Base-by-base conservation (phyloP, 75 land plant species). In the Picea sitchensis region DNA sequence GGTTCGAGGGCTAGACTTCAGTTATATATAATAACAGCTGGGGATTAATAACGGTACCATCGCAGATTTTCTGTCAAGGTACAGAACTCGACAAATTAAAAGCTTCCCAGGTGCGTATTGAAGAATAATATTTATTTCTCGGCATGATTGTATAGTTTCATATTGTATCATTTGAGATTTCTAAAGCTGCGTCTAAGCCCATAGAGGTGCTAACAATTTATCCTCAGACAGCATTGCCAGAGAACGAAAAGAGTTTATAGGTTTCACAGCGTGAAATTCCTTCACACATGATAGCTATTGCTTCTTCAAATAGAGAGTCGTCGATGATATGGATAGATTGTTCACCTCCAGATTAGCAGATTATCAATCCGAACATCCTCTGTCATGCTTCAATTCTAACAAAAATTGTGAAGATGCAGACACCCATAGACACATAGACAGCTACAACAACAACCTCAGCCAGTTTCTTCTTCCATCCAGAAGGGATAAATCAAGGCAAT, bases 341-440 rank as follows among this genome's bases (percentile, higher is more conserved):
- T 75, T 75, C 34, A 75, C 76, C 20, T 75, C 76, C 11, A 75
- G 76, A 23, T 58, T 75, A 75, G 34, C 76, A 54, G 59, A 75
- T 8, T 75, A 75, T 58, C 47, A 75, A 18, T 23, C 54, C 56
- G 34, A 26, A 54, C 47, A 47, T 26, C 56, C 54, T 26, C 36
- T 23, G 60, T 23, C 56, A 9, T 68, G 38, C 72, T 68, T 32
- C 72, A 68, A 68, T 68, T 38, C 72, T 15, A 68, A 32, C 72
- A 34, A 68, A 51, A 51, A 51, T 51, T 51, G 56, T 51, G 56
- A 62, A 20, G 21, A 62, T 62, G 21, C 20, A 62, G 23, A 21
- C 64, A 62, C 64, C 23, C 23, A 4, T 23, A 21, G 20, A 18
- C 23, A 18, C 57, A 20, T 41, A 47, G 76, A 44, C 21, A 11